These are phyloP conservation scores for Metschnikowia matae DNA, from an alignment of 805 yeast species.

Conservation along the genomic window DNA sequence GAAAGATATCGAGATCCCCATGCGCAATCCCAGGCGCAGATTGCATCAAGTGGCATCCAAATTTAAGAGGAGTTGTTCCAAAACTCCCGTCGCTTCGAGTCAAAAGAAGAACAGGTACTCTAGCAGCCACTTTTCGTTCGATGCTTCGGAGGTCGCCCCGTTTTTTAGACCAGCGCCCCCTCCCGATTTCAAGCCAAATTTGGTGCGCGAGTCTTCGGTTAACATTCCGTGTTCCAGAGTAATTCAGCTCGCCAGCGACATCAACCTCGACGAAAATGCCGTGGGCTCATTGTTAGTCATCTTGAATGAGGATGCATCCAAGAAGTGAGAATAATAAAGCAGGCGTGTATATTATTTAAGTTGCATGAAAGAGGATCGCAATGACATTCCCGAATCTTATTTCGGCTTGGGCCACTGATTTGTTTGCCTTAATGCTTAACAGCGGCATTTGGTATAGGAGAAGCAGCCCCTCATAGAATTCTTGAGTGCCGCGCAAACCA, in stretches of 20 bases:
- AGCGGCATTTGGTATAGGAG: neutral
- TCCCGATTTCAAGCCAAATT: neutral
- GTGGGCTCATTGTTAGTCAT: slow-evolving; percentile 12
- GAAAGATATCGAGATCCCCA: neutral
- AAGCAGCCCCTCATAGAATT: neutral
- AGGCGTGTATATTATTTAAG: neutral
- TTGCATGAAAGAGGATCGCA: neutral
- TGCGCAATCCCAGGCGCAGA: slow-evolving; percentile 2
- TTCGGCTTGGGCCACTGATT: neutral
- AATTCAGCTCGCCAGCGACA: slow-evolving; percentile 7
- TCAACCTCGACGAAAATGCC: slow-evolving; percentile 12
- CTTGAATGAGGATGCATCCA: slow-evolving; percentile 2
- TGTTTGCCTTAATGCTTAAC: neutral
- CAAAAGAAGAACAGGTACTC: neutral
- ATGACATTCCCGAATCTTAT: neutral
- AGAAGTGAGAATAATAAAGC: neutral
- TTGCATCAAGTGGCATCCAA: slow-evolving; percentile 1
- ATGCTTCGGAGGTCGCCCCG: neutral
- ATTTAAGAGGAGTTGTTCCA: neutral
- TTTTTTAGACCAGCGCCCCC: neutral
- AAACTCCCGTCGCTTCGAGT: neutral
- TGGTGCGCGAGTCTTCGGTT: neutral
- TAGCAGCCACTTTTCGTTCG: slow-evolving; percentile 1
- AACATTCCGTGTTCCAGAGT: slow-evolving; percentile 6
- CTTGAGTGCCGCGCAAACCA: slow-evolving; percentile 3